phyloP scores from a whole-genome alignment of 257 asterid species.

The Solanum corneliomulleri region DNA sequence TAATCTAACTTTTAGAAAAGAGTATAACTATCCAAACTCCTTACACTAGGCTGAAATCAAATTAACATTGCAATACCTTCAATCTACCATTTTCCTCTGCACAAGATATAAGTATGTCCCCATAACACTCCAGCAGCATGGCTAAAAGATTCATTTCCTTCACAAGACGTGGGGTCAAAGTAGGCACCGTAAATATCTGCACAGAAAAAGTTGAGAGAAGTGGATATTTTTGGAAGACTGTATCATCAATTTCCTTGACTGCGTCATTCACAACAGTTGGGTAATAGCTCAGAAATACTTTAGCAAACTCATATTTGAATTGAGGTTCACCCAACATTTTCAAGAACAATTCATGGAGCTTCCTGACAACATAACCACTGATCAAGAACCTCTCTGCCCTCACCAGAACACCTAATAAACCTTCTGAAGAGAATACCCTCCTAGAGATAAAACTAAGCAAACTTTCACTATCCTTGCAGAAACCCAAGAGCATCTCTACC shows the following conservation, averaged over 20 bases:
- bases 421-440: slow-evolving; percentile 52
- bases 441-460: slow-evolving; percentile 82
- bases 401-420: slow-evolving; percentile 64
- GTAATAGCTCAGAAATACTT: slow-evolving; percentile 72
- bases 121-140: slow-evolving; percentile 68
- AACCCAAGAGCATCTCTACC: slow-evolving; percentile 74
- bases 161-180: slow-evolving; percentile 81
- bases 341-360: slow-evolving; percentile 78
- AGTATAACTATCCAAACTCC: not conserved
- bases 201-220: slow-evolving; percentile 79
- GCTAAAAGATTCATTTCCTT: slow-evolving; percentile 84
- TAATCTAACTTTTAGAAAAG: not conserved
- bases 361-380: slow-evolving; percentile 27
- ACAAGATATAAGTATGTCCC: slow-evolving; percentile 44
- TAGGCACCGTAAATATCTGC: slow-evolving; percentile 86
- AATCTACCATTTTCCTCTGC: slow-evolving; percentile 68
- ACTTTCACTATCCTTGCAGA: slow-evolving; percentile 76
- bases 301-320: slow-evolving; percentile 87
- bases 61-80: slow-evolving; percentile 40
- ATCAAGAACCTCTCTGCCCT: slow-evolving; percentile 61
- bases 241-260: slow-evolving; percentile 43
- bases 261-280: slow-evolving; percentile 56
- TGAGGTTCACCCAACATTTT: slow-evolving; percentile 85
- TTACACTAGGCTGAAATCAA: not conserved
- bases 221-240: slow-evolving; percentile 39